These are phyloP conservation scores for Lipomyces sp. DNA, from an alignment of 805 yeast genomes.

Conservation along the genomic window DNA sequence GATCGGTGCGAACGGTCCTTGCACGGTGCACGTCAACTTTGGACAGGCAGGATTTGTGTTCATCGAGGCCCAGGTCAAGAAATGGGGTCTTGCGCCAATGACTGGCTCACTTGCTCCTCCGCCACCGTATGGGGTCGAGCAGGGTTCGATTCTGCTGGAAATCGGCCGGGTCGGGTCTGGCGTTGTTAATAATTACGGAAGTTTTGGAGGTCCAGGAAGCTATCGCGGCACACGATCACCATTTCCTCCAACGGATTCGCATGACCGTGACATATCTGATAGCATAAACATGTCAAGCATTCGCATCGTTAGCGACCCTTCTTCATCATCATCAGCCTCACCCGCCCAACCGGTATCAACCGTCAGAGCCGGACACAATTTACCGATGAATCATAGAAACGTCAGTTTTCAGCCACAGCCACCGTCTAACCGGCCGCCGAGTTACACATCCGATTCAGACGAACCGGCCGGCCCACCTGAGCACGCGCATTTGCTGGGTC, in stretches of 20 bases:
- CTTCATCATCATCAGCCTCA: slow-evolving; percentile 11
- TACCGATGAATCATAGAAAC: slow-evolving; percentile 12
- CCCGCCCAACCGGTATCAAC: slow-evolving; percentile 1
- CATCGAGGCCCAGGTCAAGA: slow-evolving; percentile 90
- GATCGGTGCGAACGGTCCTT: slow-evolving; percentile 80
- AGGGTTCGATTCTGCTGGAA: slow-evolving; percentile 77
- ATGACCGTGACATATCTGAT: slow-evolving; percentile 23
- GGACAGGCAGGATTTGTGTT: slow-evolving; percentile 90
- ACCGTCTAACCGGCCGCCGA: slow-evolving; percentile 35
- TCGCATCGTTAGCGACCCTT: slow-evolving; percentile 6
- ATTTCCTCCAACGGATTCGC: slow-evolving; percentile 23
- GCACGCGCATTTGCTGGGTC: slow-evolving; percentile 32
- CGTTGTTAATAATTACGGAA: slow-evolving; percentile 5
- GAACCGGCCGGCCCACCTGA: slow-evolving; percentile 24
- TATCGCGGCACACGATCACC: slow-evolving; percentile 23
- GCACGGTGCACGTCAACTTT: slow-evolving; percentile 82
- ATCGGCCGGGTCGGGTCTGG: slow-evolving; percentile 27
- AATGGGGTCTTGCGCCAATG: slow-evolving; percentile 93
- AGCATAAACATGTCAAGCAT: slow-evolving; percentile 15
- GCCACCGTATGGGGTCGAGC: slow-evolving; percentile 84
- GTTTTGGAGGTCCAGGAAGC: slow-evolving; percentile 14
- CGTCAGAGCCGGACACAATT: not conserved
- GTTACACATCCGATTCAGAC: slow-evolving; percentile 32
- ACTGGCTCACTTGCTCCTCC: slow-evolving; percentile 91
- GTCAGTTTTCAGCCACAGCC: slow-evolving; percentile 18